Base-by-base conservation (phyloP, 1,284 basidiomycete genomes). In the Ceratobasidium theobromae region DNA sequence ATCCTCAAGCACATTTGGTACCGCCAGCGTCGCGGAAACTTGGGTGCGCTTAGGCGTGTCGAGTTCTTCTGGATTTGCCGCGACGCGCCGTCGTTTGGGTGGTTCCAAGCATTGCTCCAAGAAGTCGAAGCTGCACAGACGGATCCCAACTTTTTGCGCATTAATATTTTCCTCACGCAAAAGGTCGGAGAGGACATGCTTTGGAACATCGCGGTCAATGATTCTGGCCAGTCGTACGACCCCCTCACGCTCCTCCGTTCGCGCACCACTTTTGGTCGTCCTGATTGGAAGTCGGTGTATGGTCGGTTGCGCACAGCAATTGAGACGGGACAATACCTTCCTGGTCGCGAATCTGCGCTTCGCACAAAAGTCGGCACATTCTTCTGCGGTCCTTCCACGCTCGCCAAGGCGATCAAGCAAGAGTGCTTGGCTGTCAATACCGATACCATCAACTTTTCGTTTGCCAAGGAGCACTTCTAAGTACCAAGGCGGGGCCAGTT, bases 1-100 rank as follows among this genome's bases (percentile, higher is more conserved):
- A 94, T 95, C 72, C 79, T 95, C 70, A 95, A 94, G 79, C 89
- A 95, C 74, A 92, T 95, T 69, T 95, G 92, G 93, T 93, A 94
- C 78, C 86, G 86, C 72, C 91, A 94, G 75, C 86, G 86, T 77
- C 82, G 81, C 68, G 86, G 88, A 35, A 82, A 85, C 65, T 79
- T 93, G 40, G 89, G 89, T 30, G 84, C 85, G 33, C 83, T 95
- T 65, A 86, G 86, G 60, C 86, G 89, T 52, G 92, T 95, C 66
- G 91, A 94, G 72, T 94, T 95, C 76, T 90, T 95, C 79, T 95
- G 93, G 93, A 83, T 93, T 70, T 91, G 88, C 75, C 87, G 90
- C 76, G 89, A 93, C 72, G 86, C 89, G 11, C 88, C 89, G n/a
- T 91, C 89, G 23, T 93, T 95, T 73, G 91, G 91, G 72, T 95